phyloP scores from a whole-genome alignment of 345 rosid genomes.

The Mercurialis annua region DNA sequence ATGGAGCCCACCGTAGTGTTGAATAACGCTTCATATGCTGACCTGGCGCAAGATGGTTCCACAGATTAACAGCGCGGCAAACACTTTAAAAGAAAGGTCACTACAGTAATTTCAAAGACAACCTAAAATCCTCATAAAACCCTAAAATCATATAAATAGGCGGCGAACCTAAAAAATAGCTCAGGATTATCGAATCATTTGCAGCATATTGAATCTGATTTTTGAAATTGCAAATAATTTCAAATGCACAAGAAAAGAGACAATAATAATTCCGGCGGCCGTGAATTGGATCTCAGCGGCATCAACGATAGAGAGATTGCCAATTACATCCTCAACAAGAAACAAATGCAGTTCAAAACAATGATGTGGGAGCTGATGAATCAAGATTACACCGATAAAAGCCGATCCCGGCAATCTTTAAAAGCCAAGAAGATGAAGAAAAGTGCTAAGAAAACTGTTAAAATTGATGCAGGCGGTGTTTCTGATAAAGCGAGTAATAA shows the following conservation, averaged over 20 bases:
- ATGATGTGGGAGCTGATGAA: conserved; percentile 5
- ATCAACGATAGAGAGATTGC: conserved; percentile 6
- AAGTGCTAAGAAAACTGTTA: background rate
- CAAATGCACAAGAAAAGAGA: too few relatives aligned
- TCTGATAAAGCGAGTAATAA: background rate
- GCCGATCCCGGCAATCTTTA: too few relatives aligned
- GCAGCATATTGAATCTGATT: too few relatives aligned
- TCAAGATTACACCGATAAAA: background rate
- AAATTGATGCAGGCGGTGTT: background rate
- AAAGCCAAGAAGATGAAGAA: background rate
- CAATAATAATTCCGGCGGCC: too few relatives aligned
- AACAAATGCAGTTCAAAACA: conserved; percentile 3
- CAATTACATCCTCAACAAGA: background rate
- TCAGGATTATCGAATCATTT: too few relatives aligned
- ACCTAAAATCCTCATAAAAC: background rate
- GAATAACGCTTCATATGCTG: too few relatives aligned
- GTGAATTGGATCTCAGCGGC: background rate
- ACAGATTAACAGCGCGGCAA: background rate
- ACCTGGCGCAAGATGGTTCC: background rate
- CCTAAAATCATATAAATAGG: too few relatives aligned
- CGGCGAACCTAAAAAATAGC: too few relatives aligned
- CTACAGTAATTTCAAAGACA: background rate
- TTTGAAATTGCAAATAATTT: too few relatives aligned
- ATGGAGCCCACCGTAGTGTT: too few relatives aligned
- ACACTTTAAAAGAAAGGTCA: background rate